These are phyloP conservation scores for Pterocarpus macrocarpus DNA, from an alignment of 306 rosid genomes.

Conservation along the genomic window DNA sequence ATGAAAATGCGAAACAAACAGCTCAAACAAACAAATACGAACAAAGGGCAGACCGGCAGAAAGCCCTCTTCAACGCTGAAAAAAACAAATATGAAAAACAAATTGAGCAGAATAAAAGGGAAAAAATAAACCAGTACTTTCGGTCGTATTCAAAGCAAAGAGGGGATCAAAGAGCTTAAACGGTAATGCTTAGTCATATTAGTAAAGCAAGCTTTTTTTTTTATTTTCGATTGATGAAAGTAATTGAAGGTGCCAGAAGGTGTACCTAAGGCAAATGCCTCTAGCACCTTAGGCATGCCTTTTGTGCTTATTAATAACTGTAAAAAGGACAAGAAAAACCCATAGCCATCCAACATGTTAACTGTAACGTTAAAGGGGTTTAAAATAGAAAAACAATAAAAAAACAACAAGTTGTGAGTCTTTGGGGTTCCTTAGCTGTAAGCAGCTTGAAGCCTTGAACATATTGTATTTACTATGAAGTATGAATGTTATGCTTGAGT, in stretches of 20 bases:
- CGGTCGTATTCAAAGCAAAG: not conserved
- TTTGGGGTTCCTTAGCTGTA: not conserved
- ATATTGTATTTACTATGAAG: not conserved
- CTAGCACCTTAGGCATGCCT: no score
- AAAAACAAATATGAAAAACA: not conserved
- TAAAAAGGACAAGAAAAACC: not conserved
- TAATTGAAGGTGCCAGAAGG: no score
- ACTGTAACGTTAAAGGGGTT: not conserved
- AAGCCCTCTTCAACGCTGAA: no score
- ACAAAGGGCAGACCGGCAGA: no score
- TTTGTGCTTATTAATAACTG: not conserved
- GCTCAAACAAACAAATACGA: slow-evolving; percentile 13
- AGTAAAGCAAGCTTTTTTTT: slow-evolving; percentile 7
- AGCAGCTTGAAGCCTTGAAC: not conserved
- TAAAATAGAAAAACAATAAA: not conserved
- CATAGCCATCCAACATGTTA: not conserved
- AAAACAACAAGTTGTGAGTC: not conserved
- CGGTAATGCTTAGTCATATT: not conserved
- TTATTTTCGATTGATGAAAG: not conserved
- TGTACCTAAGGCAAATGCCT: no score
- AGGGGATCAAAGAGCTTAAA: not conserved
- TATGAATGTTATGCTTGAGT: not conserved
- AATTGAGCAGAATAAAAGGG: not conserved
- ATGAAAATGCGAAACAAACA: not conserved
- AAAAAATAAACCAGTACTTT: not conserved